A percentile compares a stretch with the other conserved stretches of the same genome.
Evolutionary conservation across 768 basidiomycete species (phyloP).

Genomic region (Pisolithus albus): DNA sequence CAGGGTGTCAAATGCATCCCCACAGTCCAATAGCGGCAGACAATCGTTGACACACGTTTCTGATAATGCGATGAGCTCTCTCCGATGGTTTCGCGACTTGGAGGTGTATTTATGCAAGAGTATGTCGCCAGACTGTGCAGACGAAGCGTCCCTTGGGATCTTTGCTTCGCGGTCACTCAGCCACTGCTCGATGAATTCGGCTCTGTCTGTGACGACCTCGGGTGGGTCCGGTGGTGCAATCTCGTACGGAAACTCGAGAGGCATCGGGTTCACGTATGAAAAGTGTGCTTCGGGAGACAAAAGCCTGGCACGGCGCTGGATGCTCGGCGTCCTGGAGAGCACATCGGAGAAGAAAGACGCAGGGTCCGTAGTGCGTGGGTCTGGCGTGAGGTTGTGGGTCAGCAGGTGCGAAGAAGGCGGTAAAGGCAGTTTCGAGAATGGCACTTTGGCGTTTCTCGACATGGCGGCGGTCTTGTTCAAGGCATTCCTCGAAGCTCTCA

Average conservation of each 20-base stretch:
- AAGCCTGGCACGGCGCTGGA: constrained; percentile 64
- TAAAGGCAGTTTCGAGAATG: constrained; percentile 44
- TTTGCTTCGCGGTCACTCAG: constrained; percentile 58
- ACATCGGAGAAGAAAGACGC: constrained; percentile 44
- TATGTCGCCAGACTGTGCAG: neutral
- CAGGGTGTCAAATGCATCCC: constrained; percentile 67
- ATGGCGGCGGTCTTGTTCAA: constrained; percentile 11
- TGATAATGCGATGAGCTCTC: constrained; percentile 68
- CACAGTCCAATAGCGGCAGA: constrained; percentile 79
- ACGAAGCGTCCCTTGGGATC: constrained; percentile 15
- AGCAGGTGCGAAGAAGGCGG: constrained; percentile 36
- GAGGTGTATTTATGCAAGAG: constrained; percentile 43
- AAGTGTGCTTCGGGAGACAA: constrained; percentile 57
- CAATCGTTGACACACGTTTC: constrained; percentile 64
- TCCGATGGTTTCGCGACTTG: constrained; percentile 43
- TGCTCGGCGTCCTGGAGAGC: constrained; percentile 46
- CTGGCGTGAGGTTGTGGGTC: constrained; percentile 51
- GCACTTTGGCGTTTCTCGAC: constrained; percentile 19
- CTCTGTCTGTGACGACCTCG: constrained; percentile 46
- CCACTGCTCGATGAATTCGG: constrained; percentile 70
- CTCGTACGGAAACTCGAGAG: constrained; percentile 75
- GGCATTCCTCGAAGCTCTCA: constrained; percentile 10
- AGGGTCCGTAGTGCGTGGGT: constrained; percentile 47
- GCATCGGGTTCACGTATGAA: constrained; percentile 77
- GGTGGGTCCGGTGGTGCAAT: constrained; percentile 50